Evolutionary conservation across 1,284 basidiomycete species (phyloP), one percentile per base, ranked within the genome.

Genomic region (Moesziomyces parantarcticus): DNA sequence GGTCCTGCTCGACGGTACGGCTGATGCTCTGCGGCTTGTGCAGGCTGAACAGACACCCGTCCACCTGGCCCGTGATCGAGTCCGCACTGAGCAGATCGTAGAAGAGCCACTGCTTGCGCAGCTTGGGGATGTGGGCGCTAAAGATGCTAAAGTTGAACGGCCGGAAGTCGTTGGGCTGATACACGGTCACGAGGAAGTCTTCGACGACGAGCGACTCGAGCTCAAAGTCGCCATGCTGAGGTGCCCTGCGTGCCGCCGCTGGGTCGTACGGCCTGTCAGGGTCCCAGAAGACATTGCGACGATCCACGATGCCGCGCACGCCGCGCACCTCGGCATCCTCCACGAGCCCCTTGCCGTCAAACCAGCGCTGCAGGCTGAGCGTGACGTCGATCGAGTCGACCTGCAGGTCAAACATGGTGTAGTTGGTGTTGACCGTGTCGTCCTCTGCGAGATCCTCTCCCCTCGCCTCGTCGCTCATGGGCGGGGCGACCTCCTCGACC

Each of bases 21-120:
- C 94, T 93, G 50, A 99, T 93, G 83, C 92, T 96, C 85, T 99
- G 96, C 9, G 96, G 96, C 83, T 92, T 93, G 84, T 99, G 96
- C 69, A 99, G 84, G 80, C 94, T 97, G 86, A 98, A 97, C 16
- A 99, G 83, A 80, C 97, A 99, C 78, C 97, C 97, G 83, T 99
- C 96, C 74, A 96, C 92, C 83, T 99, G 97, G 1, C 96, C 96
- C 5, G 97, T 96, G 58, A 98, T 92, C 59, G 91, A 92, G 76
- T 98, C 94, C 0, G 96, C 96, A 46, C 89, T 90, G 39, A 85
- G 79, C 5, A 86, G 62, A 83, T 97, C 95, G 83, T 95, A 96
- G 84, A 97, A 97, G 36, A 97, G 81, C 94, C 94, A 99, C 78
- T 92, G 91, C 83, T 96, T 97, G 61, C 96, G 88, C 75, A 99